Evolutionary conservation across 305 asterid species (phyloP), one percentile per base, ranked within the genome.

Genomic region (Rubia occidens): DNA sequence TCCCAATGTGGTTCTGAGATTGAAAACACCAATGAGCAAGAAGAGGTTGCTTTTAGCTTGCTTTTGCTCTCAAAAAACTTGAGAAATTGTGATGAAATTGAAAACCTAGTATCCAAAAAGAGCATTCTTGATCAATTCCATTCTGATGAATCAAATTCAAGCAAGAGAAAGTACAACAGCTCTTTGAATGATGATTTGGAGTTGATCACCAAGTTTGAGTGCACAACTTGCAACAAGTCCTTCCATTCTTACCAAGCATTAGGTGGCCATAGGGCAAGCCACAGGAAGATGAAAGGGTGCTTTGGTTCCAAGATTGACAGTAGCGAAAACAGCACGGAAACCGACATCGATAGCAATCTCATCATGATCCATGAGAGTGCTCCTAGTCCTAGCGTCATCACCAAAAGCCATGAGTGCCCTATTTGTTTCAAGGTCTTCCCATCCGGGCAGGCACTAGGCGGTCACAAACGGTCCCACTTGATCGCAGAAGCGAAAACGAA

Each of bases 401-500:
- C 43, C 55, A 84, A 84, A 74, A 87, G 67, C 24, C 91, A 84
- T 53, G 87, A 85, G 66, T 90, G 96, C 71, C 91, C 95, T 59
- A 82, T 90, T 77, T 90, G 96, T 81, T 82, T 82, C 85, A 90
- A 82, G 78, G 80, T 82, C 70, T 90, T 88, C 83, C 32, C 87
- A 60, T 90, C 96, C 13, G 94, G 96, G 1, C 96, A 88, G 76
- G 96, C 96, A 0, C 79, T 90, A 70, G 96, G 96, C n/a, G 96
- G 96, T 6, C 96, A 90, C 87, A 90, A 88, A 78, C 80, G 94
- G 76, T 85, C 96, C 53, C 96, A 90, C 66, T 66, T 87, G 61
- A 72, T 80, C 66, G 72, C 72, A 14, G 84, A 79, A 18, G 70
- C 80, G 5, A 81, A 81, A 68, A 74, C 51, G 68, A 68, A 61